Evolutionary conservation across 1,139 yeast species (phyloP), one percentile per base, ranked within the genome.

Genomic region (Petasospora rhodanensis): DNA sequence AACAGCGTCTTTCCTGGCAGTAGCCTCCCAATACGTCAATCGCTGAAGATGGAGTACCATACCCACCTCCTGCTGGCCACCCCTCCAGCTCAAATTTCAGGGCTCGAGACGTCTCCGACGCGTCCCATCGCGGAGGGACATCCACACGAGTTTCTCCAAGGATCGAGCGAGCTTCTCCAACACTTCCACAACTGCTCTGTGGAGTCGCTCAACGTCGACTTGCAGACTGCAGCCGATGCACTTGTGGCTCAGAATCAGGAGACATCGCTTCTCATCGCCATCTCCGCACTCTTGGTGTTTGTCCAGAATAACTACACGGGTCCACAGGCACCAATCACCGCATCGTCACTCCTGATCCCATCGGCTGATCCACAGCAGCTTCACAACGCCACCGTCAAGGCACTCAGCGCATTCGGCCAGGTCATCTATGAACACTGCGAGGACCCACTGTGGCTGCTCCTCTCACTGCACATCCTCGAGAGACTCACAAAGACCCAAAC

Each of bases 231-330:
- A 5, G 30, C 29, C 2, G n/a, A 9, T 5, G 22, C 13, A 5
- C 12, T 33, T 8, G 34, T 32, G n/a, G 7, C 29, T 5, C 13
- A 28, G 16, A 34, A 34, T 18, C 26, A 16, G 13, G 45, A 42
- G 14, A 6, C 22, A 1, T 31, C 54, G 5, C 38, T 61, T 11
- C 31, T 55, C 10, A 32, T 61, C 12, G 84, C 82, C 5, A 63
- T 80, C 35, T 68, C 81, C 1, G 61, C 76, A 5, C 61, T 86
- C 23, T 87, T 86, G 51, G 55, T 73, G 2, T 89, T 82, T 52
- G 61, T 83, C 15, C 95, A 86, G 53, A 60, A 73, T 34, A 89
- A 89, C 54, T 84, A 70, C 54, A 85, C 96, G 0, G 97, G 97
- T 4, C 97, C 97, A 2, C 68, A 69, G 17, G 53, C 77, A 1